phyloP scores from a whole-genome alignment of 257 asterid genomes.

The Rubia yunnanensis region DNA sequence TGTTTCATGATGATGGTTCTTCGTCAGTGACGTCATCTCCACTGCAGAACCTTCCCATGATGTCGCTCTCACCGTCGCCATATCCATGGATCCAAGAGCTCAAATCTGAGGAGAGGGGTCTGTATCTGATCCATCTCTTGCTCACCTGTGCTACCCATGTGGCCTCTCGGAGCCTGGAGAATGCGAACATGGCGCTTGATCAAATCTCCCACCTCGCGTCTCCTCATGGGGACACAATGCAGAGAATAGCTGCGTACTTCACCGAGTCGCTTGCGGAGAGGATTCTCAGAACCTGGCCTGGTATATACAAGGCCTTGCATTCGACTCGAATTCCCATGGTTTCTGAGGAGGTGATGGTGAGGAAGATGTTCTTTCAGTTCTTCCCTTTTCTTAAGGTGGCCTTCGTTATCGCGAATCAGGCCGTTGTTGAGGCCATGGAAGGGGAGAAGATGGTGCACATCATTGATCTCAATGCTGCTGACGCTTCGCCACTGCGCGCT shows the following conservation, averaged over 20 bases:
- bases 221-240: conserved; percentile 89
- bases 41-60: conserved; percentile 47
- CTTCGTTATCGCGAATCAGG: conserved; percentile 66
- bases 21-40: conserved; percentile 77
- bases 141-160: conserved; percentile 86
- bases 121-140: conserved; percentile 66
- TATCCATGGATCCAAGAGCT: conserved; percentile 76
- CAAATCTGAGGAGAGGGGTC: conserved; percentile 86
- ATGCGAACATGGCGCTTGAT: conserved; percentile 80
- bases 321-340: conserved; percentile 37
- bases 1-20: conserved; percentile 93
- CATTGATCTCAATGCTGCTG: conserved; percentile 59
- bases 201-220: conserved; percentile 84
- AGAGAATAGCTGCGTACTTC: conserved; percentile 76
- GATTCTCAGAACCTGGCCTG: conserved; percentile 74
- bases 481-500: conserved; percentile 82
- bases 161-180: conserved; percentile 60
- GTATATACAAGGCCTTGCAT: conserved; percentile 63
- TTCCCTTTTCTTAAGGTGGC: conserved; percentile 78
- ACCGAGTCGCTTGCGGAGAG: conserved; percentile 81
- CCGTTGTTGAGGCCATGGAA: conserved; percentile 90
- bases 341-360: conserved; percentile 58
- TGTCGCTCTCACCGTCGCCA: conserved; percentile 46
- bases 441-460: conserved; percentile 94
- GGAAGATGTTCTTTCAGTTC: conserved; percentile 68